Percentiles rank a stretch among this genome's conserved stretches.
These are phyloP conservation scores for Claviceps arundinis DNA, from an alignment of 2,329 filamentous ascomycete species.

Conservation along the genomic window DNA sequence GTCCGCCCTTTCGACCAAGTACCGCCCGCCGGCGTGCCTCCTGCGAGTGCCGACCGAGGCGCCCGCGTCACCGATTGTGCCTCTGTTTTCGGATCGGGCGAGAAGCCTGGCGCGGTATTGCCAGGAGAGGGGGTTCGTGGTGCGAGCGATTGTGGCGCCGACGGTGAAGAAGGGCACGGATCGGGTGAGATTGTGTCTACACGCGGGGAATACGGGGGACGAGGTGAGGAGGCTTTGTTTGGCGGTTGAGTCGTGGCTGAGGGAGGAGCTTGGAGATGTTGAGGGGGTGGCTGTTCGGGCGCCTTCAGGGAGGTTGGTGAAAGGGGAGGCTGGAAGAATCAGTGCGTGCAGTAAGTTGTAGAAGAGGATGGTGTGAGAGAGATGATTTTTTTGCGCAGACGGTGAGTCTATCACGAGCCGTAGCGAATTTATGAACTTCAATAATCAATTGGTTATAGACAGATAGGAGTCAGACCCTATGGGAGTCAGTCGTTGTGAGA, in stretches of 20 bases:
- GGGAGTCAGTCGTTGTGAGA: too few species aligned
- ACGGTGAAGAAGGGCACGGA: slow-evolving; percentile 52
- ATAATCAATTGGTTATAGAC: too few species aligned
- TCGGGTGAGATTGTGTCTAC: slow-evolving; percentile 53
- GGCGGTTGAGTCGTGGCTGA: slow-evolving; percentile 34
- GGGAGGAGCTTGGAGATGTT: background rate
- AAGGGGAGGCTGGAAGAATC: too few species aligned
- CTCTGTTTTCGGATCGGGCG: slow-evolving; percentile 44
- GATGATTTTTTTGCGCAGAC: too few species aligned
- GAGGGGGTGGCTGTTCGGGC: background rate
- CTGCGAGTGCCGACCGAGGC: slow-evolving; percentile 20
- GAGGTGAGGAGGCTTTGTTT: slow-evolving; percentile 42
- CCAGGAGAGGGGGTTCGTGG: slow-evolving; percentile 43
- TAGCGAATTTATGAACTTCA: too few species aligned
- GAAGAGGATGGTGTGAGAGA: background rate
- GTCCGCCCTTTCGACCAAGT: slow-evolving; percentile 16
- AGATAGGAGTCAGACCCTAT: too few species aligned
- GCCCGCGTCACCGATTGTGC: slow-evolving; percentile 50
- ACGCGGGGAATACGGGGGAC: slow-evolving; percentile 47
- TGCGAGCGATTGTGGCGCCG: slow-evolving; percentile 54
- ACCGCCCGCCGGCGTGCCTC: slow-evolving; percentile 11
- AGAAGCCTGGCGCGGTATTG: slow-evolving; percentile 46
- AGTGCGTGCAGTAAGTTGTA: slow-evolving; percentile 4
- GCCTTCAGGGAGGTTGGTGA: too few species aligned
- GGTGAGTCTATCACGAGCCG: too few species aligned